A percentile compares a stretch with the other conserved stretches of the same genome.
Conservation (phyloP, 176 grass and related monocot species). For the Carex pumila region DNA sequence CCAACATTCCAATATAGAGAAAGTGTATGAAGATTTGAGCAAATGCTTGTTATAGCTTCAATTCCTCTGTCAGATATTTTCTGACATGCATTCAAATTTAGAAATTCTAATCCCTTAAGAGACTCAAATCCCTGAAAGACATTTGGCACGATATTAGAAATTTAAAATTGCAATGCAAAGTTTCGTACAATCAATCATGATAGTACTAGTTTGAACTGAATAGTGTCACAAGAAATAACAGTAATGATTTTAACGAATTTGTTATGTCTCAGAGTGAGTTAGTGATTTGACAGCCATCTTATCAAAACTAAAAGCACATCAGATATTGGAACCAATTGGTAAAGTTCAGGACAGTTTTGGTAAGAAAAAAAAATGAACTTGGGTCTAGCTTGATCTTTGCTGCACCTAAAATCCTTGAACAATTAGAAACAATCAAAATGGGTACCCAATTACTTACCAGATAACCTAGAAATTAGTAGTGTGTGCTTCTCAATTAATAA, state of each 20-base stretch:
- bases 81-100: slow-evolving; percentile 86
- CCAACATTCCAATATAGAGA: slow-evolving; percentile 92
- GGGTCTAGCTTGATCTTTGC: background rate
- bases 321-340: background rate
- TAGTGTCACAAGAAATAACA: background rate
- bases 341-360: background rate
- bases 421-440: background rate
- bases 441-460: background rate
- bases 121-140: slow-evolving; percentile 38
- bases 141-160: slow-evolving; percentile 1
- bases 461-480: background rate
- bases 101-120: slow-evolving; percentile 47
- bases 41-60: slow-evolving; percentile 61
- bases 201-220: background rate
- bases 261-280: background rate
- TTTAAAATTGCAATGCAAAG: background rate
- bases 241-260: background rate
- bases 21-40: slow-evolving; percentile 37
- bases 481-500: background rate
- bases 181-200: background rate
- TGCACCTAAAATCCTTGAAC: background rate
- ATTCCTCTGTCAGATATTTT: slow-evolving; percentile 85
- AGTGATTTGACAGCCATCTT: background rate
- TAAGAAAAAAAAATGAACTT: background rate
- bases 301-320: background rate